A percentile compares a stretch with the other conserved stretches of the same genome.
Evolutionary conservation across 768 basidiomycete genomes (phyloP).

Genomic region (Phlebiopsis flavidoalba): DNA sequence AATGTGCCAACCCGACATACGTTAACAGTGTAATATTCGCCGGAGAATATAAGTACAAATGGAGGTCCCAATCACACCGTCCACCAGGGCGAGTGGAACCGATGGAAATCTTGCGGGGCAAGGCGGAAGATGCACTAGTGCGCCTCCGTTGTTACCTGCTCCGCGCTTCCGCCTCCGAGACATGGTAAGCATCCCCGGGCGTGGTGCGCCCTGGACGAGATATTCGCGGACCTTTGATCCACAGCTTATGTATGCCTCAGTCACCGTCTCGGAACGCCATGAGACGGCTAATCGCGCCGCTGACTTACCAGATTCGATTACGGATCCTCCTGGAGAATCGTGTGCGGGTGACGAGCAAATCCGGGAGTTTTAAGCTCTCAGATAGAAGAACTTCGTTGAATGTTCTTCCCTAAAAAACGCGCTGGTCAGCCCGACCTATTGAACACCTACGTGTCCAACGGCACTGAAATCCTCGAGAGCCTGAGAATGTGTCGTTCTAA

Average conservation of each 20-base stretch:
- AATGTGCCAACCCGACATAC: conserved; percentile 37
- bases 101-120: conserved; percentile 94
- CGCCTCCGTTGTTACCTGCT: conserved; percentile 77
- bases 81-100: conserved; percentile 87
- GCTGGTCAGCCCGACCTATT: too few species aligned
- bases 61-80: conserved; percentile 74
- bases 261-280: conserved; percentile 88
- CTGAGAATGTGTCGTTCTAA: too few species aligned
- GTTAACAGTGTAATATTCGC: conserved; percentile 97
- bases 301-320: conserved; percentile 75
- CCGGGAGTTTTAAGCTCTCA: conserved; percentile 84
- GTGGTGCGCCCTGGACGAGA: too few species aligned
- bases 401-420: too few species aligned
- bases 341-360: conserved; percentile 79
- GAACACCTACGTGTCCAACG: too few species aligned
- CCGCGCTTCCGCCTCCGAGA: conserved; percentile 59
- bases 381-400: conserved; percentile 94
- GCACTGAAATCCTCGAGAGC: too few species aligned
- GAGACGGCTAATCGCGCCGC: conserved; percentile 95
- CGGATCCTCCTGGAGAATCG: conserved; percentile 67
- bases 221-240: conserved; percentile 98
- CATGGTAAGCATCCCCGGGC: conserved; percentile 77
- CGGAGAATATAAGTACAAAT: conserved; percentile 81
- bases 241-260: conserved; percentile 82
- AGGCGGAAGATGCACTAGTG: conserved; percentile 86